Percentiles rank a stretch among this genome's conserved stretches.
Evolutionary conservation across 2,329 filamentous ascomycete species (phyloP).

Genomic region (Fusarium sp.): DNA sequence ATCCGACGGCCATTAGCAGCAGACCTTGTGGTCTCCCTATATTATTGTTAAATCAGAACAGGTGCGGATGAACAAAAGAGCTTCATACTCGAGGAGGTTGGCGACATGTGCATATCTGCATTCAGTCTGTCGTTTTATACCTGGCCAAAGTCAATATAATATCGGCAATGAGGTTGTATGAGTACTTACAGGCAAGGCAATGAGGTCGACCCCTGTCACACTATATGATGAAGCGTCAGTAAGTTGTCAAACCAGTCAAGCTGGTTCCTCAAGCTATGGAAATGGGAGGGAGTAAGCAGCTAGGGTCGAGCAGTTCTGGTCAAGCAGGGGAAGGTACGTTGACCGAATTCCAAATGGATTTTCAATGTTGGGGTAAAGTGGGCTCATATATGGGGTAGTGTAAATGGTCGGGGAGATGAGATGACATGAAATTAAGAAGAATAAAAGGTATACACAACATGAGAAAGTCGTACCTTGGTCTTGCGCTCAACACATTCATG

Average conservation of each 20-base stretch:
- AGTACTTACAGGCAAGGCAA: conserved; percentile 73
- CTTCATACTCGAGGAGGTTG: conserved; percentile 79
- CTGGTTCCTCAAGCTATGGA: background rate
- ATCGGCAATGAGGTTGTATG: background rate
- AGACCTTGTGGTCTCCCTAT: conserved; percentile 71
- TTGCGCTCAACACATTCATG: conserved; percentile 86
- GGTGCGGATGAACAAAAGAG: background rate
- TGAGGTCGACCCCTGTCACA: conserved; percentile 82
- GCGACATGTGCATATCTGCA: conserved; percentile 84
- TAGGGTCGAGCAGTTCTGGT: too few species aligned
- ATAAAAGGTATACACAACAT: conserved; percentile 11
- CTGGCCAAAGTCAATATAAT: conserved; percentile 57
- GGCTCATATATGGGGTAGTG: conserved; percentile 24
- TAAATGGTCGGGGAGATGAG: conserved; percentile 6
- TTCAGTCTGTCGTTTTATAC: conserved; percentile 81
- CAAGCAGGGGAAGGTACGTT: background rate
- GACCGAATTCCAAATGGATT: conserved; percentile 4
- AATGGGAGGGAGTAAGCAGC: too few species aligned
- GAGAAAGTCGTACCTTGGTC: conserved; percentile 72
- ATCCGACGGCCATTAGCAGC: conserved; percentile 68
- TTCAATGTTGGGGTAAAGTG: conserved; percentile 32
- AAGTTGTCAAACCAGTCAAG: conserved; percentile 1
- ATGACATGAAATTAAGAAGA: conserved; percentile 20
- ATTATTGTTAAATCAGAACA: conserved; percentile 31
- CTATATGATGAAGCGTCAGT: conserved; percentile 63